phyloP scores from a whole-genome alignment of 2,329 filamentous ascomycete species.

The Aspergillus sp. region DNA sequence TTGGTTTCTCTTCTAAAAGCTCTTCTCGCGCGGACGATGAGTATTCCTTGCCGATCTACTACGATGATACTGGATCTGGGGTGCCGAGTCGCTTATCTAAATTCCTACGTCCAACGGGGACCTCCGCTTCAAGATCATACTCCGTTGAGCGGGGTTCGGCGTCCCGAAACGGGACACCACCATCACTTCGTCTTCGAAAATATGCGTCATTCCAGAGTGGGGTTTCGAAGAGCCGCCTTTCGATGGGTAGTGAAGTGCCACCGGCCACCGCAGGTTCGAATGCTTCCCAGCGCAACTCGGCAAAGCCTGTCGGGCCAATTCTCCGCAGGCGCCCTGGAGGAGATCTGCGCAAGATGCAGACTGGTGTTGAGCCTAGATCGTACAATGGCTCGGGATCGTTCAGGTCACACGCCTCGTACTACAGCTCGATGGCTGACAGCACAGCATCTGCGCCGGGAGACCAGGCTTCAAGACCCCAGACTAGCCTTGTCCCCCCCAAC shows the following conservation, averaged over 20 bases:
- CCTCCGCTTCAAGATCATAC: conserved; percentile 19
- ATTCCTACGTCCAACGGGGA: too few species aligned
- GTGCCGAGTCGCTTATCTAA: conserved; percentile 1
- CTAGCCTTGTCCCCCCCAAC: conserved; percentile 24
- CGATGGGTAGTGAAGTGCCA: conserved; percentile 19
- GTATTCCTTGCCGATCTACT: conserved; percentile 24
- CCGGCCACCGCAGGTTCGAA: conserved; percentile 12
- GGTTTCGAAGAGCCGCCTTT: conserved; percentile 27
- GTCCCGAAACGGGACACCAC: conserved; percentile 21
- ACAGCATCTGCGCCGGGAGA: conserved; percentile 10
- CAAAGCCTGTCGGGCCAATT: conserved; percentile 42
- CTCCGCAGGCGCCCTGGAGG: conserved; percentile 71
- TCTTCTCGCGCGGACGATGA: conserved; percentile 20
- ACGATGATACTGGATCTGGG: conserved; percentile 14
- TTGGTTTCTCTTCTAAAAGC: conserved; percentile 13
- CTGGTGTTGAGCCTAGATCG: conserved; percentile 58
- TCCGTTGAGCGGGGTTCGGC: conserved; percentile 20
- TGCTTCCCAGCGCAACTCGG: conserved; percentile 11
- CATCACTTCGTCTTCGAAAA: conserved; percentile 36
- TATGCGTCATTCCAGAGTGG: conserved; percentile 43
- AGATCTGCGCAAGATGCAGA: conserved; percentile 64
- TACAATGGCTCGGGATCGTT: conserved; percentile 30
- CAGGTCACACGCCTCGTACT: conserved; percentile 30
- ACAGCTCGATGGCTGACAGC: conserved; percentile 21
- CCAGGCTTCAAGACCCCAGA: conserved; percentile 17